These are phyloP conservation scores for Fusarium graminum DNA, from an alignment of 2,329 filamentous ascomycete genomes.

Conservation along the genomic window DNA sequence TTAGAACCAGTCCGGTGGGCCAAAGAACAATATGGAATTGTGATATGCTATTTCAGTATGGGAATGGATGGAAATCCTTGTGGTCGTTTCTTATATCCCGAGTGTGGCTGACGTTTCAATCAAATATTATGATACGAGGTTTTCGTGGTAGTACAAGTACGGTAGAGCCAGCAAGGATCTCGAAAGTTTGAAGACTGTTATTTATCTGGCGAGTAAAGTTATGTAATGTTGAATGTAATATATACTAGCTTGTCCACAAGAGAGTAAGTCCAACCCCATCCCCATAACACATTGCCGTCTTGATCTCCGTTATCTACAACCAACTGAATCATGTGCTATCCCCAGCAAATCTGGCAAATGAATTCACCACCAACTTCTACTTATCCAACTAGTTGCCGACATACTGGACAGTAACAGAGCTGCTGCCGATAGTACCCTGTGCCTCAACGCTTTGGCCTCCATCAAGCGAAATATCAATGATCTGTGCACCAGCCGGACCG, in stretches of 20 bases:
- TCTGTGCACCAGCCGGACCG: constrained; percentile 13
- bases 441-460: constrained; percentile 3
- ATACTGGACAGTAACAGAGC: constrained; percentile 14
- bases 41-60: too few relatives aligned
- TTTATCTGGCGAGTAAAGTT: neutral
- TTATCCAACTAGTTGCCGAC: constrained; percentile 3
- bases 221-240: neutral
- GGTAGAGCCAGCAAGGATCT: too few relatives aligned
- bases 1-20: too few relatives aligned
- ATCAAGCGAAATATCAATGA: constrained; percentile 15
- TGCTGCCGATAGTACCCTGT: constrained; percentile 10
- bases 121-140: too few relatives aligned
- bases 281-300: too few relatives aligned
- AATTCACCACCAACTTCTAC: neutral
- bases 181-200: neutral
- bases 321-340: neutral
- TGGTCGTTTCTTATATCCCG: too few relatives aligned
- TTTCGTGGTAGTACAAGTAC: too few relatives aligned
- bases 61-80: too few relatives aligned
- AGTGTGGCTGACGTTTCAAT: too few relatives aligned
- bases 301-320: neutral
- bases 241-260: neutral
- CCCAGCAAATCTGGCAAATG: neutral
- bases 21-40: too few relatives aligned
- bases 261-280: neutral